A percentile compares a stretch with the other conserved stretches of the same genome.
Evolutionary conservation across 768 basidiomycete genomes (phyloP).

Genomic region (Galerina sulciceps): DNA sequence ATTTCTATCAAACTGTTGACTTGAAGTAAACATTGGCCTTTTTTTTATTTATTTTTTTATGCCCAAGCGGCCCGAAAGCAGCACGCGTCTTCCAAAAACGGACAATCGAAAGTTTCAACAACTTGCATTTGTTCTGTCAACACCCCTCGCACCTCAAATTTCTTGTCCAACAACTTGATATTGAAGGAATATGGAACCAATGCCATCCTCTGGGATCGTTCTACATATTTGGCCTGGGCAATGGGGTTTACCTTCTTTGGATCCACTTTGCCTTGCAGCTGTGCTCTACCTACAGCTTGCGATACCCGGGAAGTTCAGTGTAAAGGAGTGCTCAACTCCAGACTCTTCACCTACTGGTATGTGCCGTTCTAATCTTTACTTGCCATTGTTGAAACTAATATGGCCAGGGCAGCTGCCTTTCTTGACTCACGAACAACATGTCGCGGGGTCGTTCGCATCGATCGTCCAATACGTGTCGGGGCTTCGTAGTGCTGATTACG

Average conservation of each 20-base stretch:
- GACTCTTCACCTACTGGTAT: constrained; percentile 76
- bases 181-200: constrained; percentile 5
- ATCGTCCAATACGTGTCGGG: constrained; percentile 69
- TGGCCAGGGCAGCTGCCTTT: constrained; percentile 73
- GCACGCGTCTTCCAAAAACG: no score
- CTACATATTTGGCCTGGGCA: constrained; percentile 74
- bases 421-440: constrained; percentile 59
- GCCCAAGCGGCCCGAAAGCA: no score
- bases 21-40: no score
- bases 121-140: no score
- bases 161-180: no score
- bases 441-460: constrained; percentile 54
- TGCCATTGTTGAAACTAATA: background rate
- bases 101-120: no score
- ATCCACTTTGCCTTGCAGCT: constrained; percentile 67
- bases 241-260: constrained; percentile 69
- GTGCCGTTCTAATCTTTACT: constrained; percentile 27
- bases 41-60: no score
- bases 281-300: constrained; percentile 70
- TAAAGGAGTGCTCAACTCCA: constrained; percentile 67
- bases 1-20: no score
- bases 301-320: constrained; percentile 67
- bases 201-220: constrained; percentile 27
- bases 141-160: no score
- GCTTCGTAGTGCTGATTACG: constrained; percentile 39